Conservation (phyloP, 768 basidiomycete genomes). For the Stropharia rugosoannulata region DNA sequence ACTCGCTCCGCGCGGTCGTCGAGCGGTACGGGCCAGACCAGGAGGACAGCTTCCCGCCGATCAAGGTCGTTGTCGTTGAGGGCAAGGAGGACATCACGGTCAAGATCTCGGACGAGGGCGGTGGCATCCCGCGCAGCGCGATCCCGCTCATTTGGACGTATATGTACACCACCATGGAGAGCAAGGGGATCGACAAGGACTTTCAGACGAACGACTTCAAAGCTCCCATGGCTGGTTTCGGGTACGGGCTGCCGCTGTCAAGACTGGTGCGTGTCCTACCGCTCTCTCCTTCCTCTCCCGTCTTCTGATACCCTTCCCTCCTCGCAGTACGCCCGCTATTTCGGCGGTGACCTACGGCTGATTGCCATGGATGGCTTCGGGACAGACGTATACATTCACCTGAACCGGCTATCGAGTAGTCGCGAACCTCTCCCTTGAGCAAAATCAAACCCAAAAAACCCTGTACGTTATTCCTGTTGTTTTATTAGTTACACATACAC, state of each 20-base stretch:
- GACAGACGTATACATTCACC: slow-evolving; percentile 91
- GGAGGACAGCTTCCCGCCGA: slow-evolving; percentile 81
- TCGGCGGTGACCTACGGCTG: slow-evolving; percentile 88
- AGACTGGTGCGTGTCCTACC: slow-evolving; percentile 62
- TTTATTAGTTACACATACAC: not conserved
- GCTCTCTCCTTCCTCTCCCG: not conserved
- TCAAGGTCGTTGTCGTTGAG: slow-evolving; percentile 93
- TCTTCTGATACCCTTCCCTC: not conserved
- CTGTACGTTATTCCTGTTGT: not conserved
- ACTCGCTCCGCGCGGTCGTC: slow-evolving; percentile 95
- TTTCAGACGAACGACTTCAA: slow-evolving; percentile 89
- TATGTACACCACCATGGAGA: slow-evolving; percentile 90
- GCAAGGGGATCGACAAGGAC: slow-evolving; percentile 70
- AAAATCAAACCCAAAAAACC: not conserved
- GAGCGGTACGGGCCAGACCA: slow-evolving; percentile 85
- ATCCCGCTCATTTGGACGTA: slow-evolving; percentile 98
- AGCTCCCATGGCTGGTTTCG: slow-evolving; percentile 97
- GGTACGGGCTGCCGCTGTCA: slow-evolving; percentile 91
- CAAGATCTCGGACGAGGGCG: slow-evolving; percentile 98
- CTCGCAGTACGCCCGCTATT: slow-evolving; percentile 90
- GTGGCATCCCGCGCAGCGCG: slow-evolving; percentile 85
- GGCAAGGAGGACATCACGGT: slow-evolving; percentile 99
- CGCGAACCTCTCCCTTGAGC: slow-evolving; percentile 67
- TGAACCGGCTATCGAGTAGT: slow-evolving; percentile 83
- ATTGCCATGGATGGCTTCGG: slow-evolving; percentile 99